A percentile compares a stretch with the other conserved stretches of the same genome.
phyloP scores from a whole-genome alignment of 2,329 filamentous ascomycete genomes.

The Clarireedia paspali region DNA sequence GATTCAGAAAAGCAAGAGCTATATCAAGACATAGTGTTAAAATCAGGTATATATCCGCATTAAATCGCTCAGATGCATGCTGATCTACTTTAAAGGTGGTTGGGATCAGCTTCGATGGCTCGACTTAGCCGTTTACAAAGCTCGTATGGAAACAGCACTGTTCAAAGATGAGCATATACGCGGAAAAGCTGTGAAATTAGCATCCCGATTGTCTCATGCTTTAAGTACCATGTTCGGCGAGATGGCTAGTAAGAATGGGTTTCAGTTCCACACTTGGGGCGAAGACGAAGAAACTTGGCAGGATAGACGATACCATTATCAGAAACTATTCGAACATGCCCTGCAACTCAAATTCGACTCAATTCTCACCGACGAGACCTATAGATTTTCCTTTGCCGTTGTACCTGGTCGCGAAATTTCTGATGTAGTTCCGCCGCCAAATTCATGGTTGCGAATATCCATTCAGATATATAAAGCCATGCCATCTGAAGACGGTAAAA shows the following conservation, averaged over 20 bases:
- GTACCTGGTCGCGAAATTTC: too few relatives aligned
- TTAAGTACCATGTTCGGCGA: conserved; percentile 5
- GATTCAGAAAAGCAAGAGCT: background rate
- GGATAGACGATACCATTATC: conserved; percentile 5
- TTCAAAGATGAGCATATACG: conserved; percentile 5
- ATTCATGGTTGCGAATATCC: background rate
- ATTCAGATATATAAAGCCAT: background rate
- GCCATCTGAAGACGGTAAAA: background rate
- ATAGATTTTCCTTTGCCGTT: background rate
- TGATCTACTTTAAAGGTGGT: conserved; percentile 4
- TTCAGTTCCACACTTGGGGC: conserved; percentile 5
- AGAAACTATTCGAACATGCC: conserved; percentile 10
- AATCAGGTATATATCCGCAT: background rate
- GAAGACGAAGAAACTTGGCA: conserved; percentile 2
- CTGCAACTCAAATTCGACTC: conserved; percentile 11
- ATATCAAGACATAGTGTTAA: background rate
- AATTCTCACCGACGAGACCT: conserved; percentile 6
- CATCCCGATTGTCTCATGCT: conserved; percentile 3
- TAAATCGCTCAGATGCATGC: background rate
- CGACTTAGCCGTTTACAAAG: conserved; percentile 9
- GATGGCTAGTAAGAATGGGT: background rate
- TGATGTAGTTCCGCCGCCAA: background rate
- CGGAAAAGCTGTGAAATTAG: conserved; percentile 3
- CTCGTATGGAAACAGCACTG: background rate
- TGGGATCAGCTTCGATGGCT: conserved; percentile 7